These are phyloP conservation scores for Crepidotus variabilis DNA, from an alignment of 768 basidiomycete genomes.

Conservation along the genomic window DNA sequence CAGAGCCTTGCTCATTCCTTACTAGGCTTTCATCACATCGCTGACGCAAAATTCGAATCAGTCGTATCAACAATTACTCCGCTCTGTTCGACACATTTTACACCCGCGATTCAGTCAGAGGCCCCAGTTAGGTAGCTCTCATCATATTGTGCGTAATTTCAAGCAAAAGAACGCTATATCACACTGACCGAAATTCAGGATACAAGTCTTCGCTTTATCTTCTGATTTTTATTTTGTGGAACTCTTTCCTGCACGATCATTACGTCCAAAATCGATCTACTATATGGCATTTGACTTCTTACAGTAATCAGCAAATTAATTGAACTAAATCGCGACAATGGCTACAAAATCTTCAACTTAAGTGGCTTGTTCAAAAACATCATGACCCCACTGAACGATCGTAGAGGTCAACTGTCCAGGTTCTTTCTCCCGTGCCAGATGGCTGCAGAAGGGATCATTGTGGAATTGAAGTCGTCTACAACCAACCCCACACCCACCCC, in stretches of 20 bases:
- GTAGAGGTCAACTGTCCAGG: slow-evolving; percentile 14
- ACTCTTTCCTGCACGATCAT: neutral
- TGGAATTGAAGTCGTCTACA: slow-evolving; percentile 17
- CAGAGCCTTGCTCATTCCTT: neutral
- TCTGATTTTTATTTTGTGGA: slow-evolving; percentile 12
- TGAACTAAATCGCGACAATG: too few species aligned
- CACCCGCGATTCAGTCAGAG: slow-evolving; percentile 63
- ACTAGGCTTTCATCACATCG: slow-evolving; percentile 58
- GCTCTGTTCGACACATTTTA: slow-evolving; percentile 51
- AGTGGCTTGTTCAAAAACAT: neutral
- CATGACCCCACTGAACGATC: slow-evolving; percentile 14
- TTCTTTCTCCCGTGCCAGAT: slow-evolving; percentile 14
- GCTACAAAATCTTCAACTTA: neutral
- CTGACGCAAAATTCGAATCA: slow-evolving; percentile 52
- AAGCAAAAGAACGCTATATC: neutral
- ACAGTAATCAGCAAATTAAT: too few species aligned
- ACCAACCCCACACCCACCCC: slow-evolving; percentile 9
- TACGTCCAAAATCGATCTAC: too few species aligned
- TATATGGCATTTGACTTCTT: too few species aligned
- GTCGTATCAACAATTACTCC: slow-evolving; percentile 62
- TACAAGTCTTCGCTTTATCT: slow-evolving; percentile 29
- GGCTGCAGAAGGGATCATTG: slow-evolving; percentile 18
- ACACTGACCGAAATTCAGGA: slow-evolving; percentile 22
- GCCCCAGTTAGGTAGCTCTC: slow-evolving; percentile 71
- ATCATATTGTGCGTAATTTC: slow-evolving; percentile 47